Base-by-base conservation (phyloP, 768 basidiomycete species). In the Candolleomyces efflorescens region DNA sequence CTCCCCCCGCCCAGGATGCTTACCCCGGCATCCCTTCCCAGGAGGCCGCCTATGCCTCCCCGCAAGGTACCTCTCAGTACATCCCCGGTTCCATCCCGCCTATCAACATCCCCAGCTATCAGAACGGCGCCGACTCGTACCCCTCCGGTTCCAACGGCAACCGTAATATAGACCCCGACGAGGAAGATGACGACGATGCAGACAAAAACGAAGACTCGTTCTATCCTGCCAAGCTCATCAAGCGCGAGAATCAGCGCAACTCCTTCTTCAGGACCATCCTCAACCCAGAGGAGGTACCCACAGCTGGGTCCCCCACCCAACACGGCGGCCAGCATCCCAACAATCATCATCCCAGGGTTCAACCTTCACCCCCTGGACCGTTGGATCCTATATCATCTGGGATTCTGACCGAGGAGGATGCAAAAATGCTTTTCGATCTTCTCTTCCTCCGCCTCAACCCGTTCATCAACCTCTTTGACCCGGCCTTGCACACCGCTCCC, bases 381-480 rank as follows among this genome's bases (percentile, higher is more conserved):
- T 71, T 77, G 58, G 92, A 93, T 69, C 92, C 91, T 23, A 80
- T 94, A 64, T 75, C 82, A 17, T 81, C 84, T 55, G 89, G 87
- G 37, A 78, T 91, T 62, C 74, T 94, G 61, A 78, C 79, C 53
- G 89, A 90, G 63, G 77, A 78, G 39, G 84, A 88, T 57, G 90
- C 89, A 46, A 80, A 81, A 64, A 77, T 83, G 49, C 75, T 92
- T 46, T 92, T 93, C 61, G 90, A 92, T 68, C 74, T 83, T 60
- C 80, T 94, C 67, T 92, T 89, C 73, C 67, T 90, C 55, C 89
- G 91, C 59, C 80, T 94, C 53, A 94, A 94, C 68, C 90, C 92
- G 12, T 92, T 94, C 70, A 85, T 94, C 72, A 90, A 89, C 67
- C 78, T 94, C 32, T 92, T 95, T 67, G 93, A 94, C 73, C 90